Evolutionary conservation across 306 rosid species (phyloP), one percentile per base, ranked within the genome.

Genomic region (Lithocarpus polystachyus): DNA sequence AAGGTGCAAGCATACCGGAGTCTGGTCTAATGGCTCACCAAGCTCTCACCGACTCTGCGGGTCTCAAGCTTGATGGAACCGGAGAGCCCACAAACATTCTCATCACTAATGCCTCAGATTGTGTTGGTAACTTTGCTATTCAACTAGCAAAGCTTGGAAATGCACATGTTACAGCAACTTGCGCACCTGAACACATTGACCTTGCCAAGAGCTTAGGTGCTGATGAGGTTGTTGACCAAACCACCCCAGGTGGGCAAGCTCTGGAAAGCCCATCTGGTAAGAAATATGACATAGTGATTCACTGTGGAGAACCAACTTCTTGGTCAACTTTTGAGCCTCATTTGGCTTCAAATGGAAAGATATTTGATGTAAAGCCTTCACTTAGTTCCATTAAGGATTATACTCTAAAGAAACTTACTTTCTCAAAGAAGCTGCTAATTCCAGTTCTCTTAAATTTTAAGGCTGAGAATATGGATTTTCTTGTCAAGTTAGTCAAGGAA

Each of bases 191-290:
- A 22, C 86, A 92, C 82, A 26, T 89, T 14, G 89, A 86, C 43
- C 56, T 92, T 15, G 93, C 90, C 55, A 85, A 82, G 87, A 77
- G 85, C 84, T 74, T 88, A 74, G 92, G 96, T 1, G 97, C 92
- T 20, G 93, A 92, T 75, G 96, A 89, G 89, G 88, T 92, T 79
- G 86, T 92, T 40, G 96, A 92, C 86, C 88, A 87, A 80, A 89
- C 52, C 65, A 84, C 91, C 23, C 90, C 90, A 15, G 90, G 87
- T 20, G 92, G 93, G 68, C 88, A 74, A 45, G 81, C 93, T 24
- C 80, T 90, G 6, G 84, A 48, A 82, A 89, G 97, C 80, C 90
- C 92, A 12, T 92, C 92, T 1, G 92, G 90, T 59, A 81, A 31
- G 81, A 90, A 89, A 83, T 90, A 92, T 62, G 92, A 92, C 67